These are phyloP conservation scores for Ploettnerulaceae sp. DNA, from an alignment of 2,329 filamentous ascomycete genomes.

Conservation along the genomic window DNA sequence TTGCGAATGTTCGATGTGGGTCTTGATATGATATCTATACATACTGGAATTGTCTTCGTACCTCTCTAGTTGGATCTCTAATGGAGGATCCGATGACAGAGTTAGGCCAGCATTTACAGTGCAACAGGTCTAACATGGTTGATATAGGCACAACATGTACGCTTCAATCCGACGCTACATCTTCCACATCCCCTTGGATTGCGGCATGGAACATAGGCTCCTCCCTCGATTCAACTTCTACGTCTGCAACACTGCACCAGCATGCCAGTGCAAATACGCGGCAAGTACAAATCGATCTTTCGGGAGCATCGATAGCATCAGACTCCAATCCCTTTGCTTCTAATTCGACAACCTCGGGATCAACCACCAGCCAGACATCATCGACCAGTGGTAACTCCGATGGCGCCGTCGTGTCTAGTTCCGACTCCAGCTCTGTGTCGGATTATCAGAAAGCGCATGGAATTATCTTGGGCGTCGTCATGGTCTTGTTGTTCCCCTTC, in stretches of 20 bases:
- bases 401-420: not conserved
- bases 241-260: conserved; percentile 18
- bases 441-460: conserved; percentile 44
- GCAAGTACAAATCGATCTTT: conserved; percentile 27
- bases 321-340: conserved; percentile 26
- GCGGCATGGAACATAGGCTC: conserved; percentile 28
- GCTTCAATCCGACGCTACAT: conserved; percentile 15
- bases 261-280: conserved; percentile 16
- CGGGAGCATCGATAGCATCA: conserved; percentile 20
- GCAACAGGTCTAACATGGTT: not conserved
- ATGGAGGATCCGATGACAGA: not conserved
- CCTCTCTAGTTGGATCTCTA: not conserved
- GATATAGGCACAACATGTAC: conserved; percentile 25
- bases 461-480: conserved; percentile 56
- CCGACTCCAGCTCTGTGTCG: not conserved
- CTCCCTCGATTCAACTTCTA: conserved; percentile 21
- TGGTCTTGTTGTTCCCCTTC: conserved; percentile 54
- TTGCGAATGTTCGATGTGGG: conserved; percentile 51
- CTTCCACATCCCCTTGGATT: conserved; percentile 26
- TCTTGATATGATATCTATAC: too few species aligned
- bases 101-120: not conserved
- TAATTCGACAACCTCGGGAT: conserved; percentile 5
- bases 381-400: not conserved
- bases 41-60: too few species aligned
- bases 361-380: conserved; percentile 4